These are phyloP conservation scores for maize (Zea mays) DNA, from an alignment of 176 grass and related monocot genomes.

Conservation along the genomic window DNA sequence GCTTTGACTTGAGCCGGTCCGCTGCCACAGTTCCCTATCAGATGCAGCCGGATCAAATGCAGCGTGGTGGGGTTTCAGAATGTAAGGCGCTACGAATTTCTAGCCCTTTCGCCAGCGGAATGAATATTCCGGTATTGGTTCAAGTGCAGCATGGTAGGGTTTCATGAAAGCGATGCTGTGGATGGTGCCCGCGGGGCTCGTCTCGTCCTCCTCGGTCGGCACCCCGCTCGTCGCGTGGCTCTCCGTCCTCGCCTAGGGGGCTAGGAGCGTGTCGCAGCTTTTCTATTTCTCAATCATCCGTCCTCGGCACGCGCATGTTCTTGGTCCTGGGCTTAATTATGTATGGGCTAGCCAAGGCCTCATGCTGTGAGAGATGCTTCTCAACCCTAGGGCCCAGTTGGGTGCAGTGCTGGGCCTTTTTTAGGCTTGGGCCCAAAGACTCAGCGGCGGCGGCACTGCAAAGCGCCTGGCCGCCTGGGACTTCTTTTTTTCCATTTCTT, in stretches of 20 bases:
- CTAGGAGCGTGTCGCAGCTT: too few species aligned
- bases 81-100: slow-evolving; percentile 6
- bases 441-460: not conserved
- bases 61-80: not conserved
- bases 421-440: not conserved
- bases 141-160: too few species aligned
- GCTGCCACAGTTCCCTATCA: not conserved
- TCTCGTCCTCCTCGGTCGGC: slow-evolving; percentile 39
- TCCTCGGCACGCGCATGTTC: too few species aligned
- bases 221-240: slow-evolving; percentile 51
- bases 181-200: slow-evolving; percentile 64
- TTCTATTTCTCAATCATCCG: too few species aligned
- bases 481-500: not conserved
- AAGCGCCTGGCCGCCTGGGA: not conserved
- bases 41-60: not conserved
- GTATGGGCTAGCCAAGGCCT: too few species aligned
- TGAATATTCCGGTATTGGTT: not conserved
- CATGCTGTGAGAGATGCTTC: too few species aligned
- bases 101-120: not conserved
- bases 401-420: not conserved
- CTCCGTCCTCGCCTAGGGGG: slow-evolving; percentile 10
- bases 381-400: too few species aligned
- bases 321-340: too few species aligned
- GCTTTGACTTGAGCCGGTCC: not conserved
- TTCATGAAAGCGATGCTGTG: slow-evolving; percentile 28